Percentiles rank a stretch among this genome's conserved stretches.
phyloP scores from a whole-genome alignment of 140 eudicot genomes.

The Bidens hawaiensis region DNA sequence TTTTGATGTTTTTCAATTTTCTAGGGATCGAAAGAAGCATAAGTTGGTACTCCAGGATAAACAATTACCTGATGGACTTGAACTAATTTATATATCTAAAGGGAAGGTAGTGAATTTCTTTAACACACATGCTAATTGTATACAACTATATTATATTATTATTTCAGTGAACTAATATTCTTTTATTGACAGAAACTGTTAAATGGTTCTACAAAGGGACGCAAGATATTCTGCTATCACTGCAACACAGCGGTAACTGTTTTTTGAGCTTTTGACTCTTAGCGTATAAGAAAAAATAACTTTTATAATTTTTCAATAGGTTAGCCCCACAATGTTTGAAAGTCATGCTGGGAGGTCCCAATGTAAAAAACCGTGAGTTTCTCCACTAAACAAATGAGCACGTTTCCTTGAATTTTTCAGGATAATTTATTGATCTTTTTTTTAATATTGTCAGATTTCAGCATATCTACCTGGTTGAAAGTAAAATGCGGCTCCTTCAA shows the following conservation, averaged over 20 bases:
- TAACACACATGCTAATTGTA: neutral
- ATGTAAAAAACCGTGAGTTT: constrained; percentile 76
- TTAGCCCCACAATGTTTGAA: constrained; percentile 83
- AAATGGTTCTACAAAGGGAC: constrained; percentile 50
- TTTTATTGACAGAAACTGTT: constrained; percentile 41
- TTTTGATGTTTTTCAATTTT: constrained; percentile 3
- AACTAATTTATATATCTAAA: constrained; percentile 43
- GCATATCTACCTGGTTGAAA: constrained; percentile 59
- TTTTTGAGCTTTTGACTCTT: neutral
- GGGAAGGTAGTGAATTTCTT: constrained; percentile 47
- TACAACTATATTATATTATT: neutral
- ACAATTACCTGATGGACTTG: constrained; percentile 69
- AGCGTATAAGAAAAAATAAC: neutral
- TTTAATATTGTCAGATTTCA: constrained; percentile 26
- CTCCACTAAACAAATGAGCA: neutral
- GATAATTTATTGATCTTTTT: neutral
- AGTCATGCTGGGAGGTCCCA: constrained; percentile 76
- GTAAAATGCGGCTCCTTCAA: constrained; percentile 74
- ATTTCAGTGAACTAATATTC: constrained; percentile 10
- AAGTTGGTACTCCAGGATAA: constrained; percentile 50
- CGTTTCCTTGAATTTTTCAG: neutral
- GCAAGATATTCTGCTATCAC: constrained; percentile 57
- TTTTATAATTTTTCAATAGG: constrained; percentile 37
- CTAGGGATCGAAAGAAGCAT: constrained; percentile 64
- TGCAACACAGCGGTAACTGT: constrained; percentile 48